These are phyloP conservation scores for Wickerhamomyces bisporus DNA, from an alignment of 805 yeast species.

Conservation along the genomic window DNA sequence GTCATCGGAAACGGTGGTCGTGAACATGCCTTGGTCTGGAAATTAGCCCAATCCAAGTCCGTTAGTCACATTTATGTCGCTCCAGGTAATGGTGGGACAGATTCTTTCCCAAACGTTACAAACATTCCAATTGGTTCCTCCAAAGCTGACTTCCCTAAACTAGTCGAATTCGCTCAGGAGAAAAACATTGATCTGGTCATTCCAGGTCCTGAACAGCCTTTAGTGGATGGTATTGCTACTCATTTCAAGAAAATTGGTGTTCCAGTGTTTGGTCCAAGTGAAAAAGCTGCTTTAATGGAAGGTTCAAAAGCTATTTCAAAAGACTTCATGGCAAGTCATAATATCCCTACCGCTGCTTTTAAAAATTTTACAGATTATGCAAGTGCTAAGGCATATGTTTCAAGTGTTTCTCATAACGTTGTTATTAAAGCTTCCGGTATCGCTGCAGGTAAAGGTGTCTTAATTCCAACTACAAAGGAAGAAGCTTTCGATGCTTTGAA, in stretches of 20 bases:
- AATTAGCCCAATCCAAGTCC: constrained; percentile 68
- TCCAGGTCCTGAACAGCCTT: constrained; percentile 99
- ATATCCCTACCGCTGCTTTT: constrained; percentile 92
- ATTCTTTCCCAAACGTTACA: constrained; percentile 48
- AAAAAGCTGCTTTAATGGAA: constrained; percentile 87
- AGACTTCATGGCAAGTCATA: constrained; percentile 86
- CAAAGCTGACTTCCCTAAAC: constrained; percentile 59
- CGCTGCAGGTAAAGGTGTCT: constrained; percentile 98
- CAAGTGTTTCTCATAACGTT: constrained; percentile 60
- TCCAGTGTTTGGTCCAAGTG: constrained; percentile 96
- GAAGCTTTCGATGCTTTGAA: constrained; percentile 84
- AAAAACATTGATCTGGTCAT: constrained; percentile 68
- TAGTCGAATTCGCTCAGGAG: constrained; percentile 70
- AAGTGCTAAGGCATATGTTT: constrained; percentile 68
- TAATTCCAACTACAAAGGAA: constrained; percentile 77
- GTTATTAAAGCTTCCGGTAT: constrained; percentile 97
- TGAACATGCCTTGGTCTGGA: constrained; percentile 96
- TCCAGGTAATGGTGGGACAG: constrained; percentile 96
- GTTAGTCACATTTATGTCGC: constrained; percentile 81
- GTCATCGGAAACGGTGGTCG: constrained; percentile 98
- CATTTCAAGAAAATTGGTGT: constrained; percentile 77
- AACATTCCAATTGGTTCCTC: constrained; percentile 65
- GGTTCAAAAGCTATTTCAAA: constrained; percentile 95
- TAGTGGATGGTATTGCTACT: constrained; percentile 86
- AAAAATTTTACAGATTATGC: constrained; percentile 75